phyloP scores from a whole-genome alignment of 768 basidiomycete genomes.

The Tricholoma saponaceum region DNA sequence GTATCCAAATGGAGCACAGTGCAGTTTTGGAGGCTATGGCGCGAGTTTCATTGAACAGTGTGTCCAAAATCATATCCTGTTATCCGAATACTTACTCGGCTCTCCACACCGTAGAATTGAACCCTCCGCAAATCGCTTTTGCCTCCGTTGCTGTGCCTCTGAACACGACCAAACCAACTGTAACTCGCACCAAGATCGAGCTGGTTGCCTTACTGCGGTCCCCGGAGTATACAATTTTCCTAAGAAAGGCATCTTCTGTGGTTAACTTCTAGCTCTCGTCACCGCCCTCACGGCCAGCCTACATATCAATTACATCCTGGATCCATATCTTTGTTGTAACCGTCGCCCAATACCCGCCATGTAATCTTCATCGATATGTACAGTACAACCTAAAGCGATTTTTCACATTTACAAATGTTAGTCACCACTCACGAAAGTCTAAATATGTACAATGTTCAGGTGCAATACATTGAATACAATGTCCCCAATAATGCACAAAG shows the following conservation, averaged over 20 bases:
- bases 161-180: conserved; percentile 43
- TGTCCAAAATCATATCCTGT: conserved; percentile 13
- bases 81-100: background rate
- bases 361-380: too few species aligned
- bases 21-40: conserved; percentile 45
- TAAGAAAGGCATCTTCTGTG: background rate
- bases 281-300: too few species aligned
- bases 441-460: too few species aligned
- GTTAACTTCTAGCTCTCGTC: too few species aligned
- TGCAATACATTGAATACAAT: too few species aligned
- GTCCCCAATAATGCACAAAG: too few species aligned
- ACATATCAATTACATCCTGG: too few species aligned
- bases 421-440: too few species aligned
- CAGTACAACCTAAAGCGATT: too few species aligned
- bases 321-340: too few species aligned
- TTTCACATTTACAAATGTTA: too few species aligned
- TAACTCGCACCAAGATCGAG: conserved; percentile 46
- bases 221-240: conserved; percentile 46
- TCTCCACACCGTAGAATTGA: conserved; percentile 33
- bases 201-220: conserved; percentile 38
- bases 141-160: conserved; percentile 41
- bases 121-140: conserved; percentile 42
- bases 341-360: too few species aligned
- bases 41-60: conserved; percentile 51
- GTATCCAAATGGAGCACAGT: conserved; percentile 51